Conservation (phyloP, 805 yeast species). For the Ogataea minuta region DNA sequence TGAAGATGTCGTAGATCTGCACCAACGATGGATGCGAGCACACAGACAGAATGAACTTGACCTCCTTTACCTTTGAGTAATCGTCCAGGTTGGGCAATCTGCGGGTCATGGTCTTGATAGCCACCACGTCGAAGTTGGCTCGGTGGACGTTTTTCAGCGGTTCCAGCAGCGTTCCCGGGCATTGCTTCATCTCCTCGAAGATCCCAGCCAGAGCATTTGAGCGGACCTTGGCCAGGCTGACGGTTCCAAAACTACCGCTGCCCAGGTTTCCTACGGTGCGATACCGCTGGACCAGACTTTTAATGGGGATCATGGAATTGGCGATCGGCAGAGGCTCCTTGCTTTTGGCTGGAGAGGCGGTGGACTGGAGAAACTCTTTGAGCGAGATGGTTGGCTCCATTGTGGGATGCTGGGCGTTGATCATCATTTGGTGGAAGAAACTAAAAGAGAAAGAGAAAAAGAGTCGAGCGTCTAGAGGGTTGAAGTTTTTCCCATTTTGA, state of each 20-base stretch:
- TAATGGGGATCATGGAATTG: constrained; percentile 36
- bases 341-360: constrained; percentile 9
- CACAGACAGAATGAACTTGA: constrained; percentile 62
- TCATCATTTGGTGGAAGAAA: constrained; percentile 6
- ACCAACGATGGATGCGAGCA: constrained; percentile 72
- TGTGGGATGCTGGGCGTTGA: constrained; percentile 18
- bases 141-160: constrained; percentile 29
- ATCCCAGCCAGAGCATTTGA: constrained; percentile 14
- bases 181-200: constrained; percentile 21
- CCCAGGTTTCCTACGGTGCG: constrained; percentile 57
- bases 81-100: constrained; percentile 51
- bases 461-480: constrained; percentile 11
- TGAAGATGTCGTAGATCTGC: constrained; percentile 73
- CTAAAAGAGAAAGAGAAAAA: constrained; percentile 8
- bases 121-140: constrained; percentile 46
- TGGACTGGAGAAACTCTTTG: constrained; percentile 15
- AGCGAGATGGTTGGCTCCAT: constrained; percentile 14
- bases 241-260: constrained; percentile 74
- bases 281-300: constrained; percentile 43
- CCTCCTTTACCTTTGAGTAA: constrained; percentile 60
- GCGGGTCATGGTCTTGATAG: constrained; percentile 76
- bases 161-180: constrained; percentile 52
- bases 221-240: constrained; percentile 56
- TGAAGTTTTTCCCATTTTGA: constrained; percentile 5
- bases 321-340: constrained; percentile 4